A percentile compares a stretch with the other conserved stretches of the same genome.
These are phyloP conservation scores for Exophiala alcalophila DNA, from an alignment of 2,329 filamentous ascomycete genomes.

Conservation along the genomic window DNA sequence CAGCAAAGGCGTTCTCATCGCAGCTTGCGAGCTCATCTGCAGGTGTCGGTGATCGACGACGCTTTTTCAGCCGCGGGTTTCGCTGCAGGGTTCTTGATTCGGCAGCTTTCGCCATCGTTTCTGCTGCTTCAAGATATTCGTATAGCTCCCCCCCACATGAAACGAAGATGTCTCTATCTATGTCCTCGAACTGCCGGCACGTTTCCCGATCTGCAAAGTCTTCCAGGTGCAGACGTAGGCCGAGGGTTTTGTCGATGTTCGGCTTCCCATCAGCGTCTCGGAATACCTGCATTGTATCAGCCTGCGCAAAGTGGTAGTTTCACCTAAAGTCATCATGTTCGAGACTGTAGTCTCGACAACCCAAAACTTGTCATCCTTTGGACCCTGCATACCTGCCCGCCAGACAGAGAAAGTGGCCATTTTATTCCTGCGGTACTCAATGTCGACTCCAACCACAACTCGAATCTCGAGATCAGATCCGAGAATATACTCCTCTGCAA, in stretches of 20 bases:
- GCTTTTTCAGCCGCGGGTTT: constrained; percentile 13
- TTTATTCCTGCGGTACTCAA: constrained; percentile 33
- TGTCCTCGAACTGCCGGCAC: constrained; percentile 11
- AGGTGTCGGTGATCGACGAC: constrained; percentile 13
- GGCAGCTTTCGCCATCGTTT: constrained; percentile 8
- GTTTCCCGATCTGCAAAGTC: constrained; percentile 31
- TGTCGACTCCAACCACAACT: constrained; percentile 36
- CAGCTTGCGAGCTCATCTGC: constrained; percentile 16
- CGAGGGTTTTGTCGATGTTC: constrained; percentile 22
- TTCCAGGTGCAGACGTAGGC: constrained; percentile 28
- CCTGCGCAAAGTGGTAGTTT: constrained; percentile 8
- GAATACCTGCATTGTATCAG: constrained; percentile 27
- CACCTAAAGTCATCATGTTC: constrained; percentile 17
- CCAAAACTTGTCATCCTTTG: constrained; percentile 25
- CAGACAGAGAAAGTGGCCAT: constrained; percentile 35
- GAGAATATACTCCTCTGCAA: constrained; percentile 37
- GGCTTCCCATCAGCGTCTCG: constrained; percentile 31
- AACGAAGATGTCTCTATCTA: constrained; percentile 21
- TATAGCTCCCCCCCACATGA: constrained; percentile 15
- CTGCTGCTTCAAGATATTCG: constrained; percentile 20
- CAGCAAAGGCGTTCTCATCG: constrained; percentile 10
- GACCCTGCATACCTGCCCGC: constrained; percentile 29
- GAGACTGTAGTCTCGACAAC: constrained; percentile 23
- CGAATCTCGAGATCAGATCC: constrained; percentile 32
- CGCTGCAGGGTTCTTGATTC: constrained; percentile 5